Evolutionary conservation across 805 yeast genomes (phyloP).

Genomic region (Vanderwaltozyma verrucispora): DNA sequence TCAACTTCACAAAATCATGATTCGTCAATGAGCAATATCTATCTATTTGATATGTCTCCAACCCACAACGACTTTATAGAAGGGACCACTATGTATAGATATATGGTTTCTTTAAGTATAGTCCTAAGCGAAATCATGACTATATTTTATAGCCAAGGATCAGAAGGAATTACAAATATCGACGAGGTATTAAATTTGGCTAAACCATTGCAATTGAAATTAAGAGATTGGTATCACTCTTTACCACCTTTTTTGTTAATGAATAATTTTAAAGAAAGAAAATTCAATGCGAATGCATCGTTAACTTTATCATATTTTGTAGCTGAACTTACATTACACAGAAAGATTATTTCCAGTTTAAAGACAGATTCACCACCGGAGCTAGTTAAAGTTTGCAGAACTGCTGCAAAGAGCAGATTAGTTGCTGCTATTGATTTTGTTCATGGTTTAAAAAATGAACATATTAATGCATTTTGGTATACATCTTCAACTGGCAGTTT

Average conservation of each 20-base stretch:
- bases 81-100: slow-evolving; percentile 60
- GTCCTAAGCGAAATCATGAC: slow-evolving; percentile 64
- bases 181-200: slow-evolving; percentile 65
- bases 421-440: slow-evolving; percentile 76
- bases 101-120: slow-evolving; percentile 53
- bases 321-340: slow-evolving; percentile 76
- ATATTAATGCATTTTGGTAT: slow-evolving; percentile 85
- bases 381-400: slow-evolving; percentile 57
- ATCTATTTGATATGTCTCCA: slow-evolving; percentile 22
- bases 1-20: not conserved
- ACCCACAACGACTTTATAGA: slow-evolving; percentile 49
- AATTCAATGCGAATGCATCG: slow-evolving; percentile 64
- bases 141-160: slow-evolving; percentile 60
- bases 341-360: slow-evolving; percentile 57
- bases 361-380: slow-evolving; percentile 38
- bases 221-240: slow-evolving; percentile 70
- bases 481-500: slow-evolving; percentile 69
- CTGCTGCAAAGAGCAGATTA: slow-evolving; percentile 77
- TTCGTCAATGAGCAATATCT: slow-evolving; percentile 8
- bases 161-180: slow-evolving; percentile 47
- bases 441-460: slow-evolving; percentile 66
- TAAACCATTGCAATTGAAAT: slow-evolving; percentile 64
- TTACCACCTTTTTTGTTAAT: slow-evolving; percentile 55
- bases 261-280: slow-evolving; percentile 48
- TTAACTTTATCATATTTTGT: slow-evolving; percentile 81